Base-by-base conservation (phyloP, 2,329 filamentous ascomycete species). In the Ilyonectria destructans region DNA sequence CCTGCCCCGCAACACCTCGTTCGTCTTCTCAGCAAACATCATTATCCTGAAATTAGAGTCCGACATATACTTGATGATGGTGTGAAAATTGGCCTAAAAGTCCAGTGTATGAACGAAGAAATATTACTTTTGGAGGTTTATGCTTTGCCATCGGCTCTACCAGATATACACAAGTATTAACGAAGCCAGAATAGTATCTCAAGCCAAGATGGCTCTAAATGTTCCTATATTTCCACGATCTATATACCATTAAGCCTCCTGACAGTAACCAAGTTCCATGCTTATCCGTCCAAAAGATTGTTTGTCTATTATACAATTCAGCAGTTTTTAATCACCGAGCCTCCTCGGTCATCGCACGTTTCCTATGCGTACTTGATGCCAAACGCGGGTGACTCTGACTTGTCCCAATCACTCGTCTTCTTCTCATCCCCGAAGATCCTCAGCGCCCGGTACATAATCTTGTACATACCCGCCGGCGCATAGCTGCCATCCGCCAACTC, bases 341-440 rank as follows among this genome's bases (percentile, higher is more conserved):
- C n/a, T 2, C 12, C 17, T 19, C 29, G 15, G 12, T 21, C 23
- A 26, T 52, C 17, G 29, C 35, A 45, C 31, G 31, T 26, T 26
- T 56, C 49, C 29, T 56, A 58, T 59, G 69, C 60, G 58, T 88
- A 89, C 43, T 75, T 74, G 56, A 89, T 83, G n/a, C 76, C 73
- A 67, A 89, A 87, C 1, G 79, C 62, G 0, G 76, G 74, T 12
- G 85, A 82, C 71, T 84, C 80, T 23, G 76, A 74, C 1, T 78
- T 73, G 29, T 89, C 86, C 77, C 86, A 89, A 56, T 89, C 85
- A 4, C 76, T 77, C 2, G 79, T 67, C 62, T 83, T 80, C 15
- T 78, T 75, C 37, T 78, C 76, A 64, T 89, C 81, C 6, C 87
- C 87, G 73, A 86, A 87, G 66, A 89, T 82, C 66, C 82, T 83